phyloP scores from a whole-genome alignment of 331 rosid genomes.

The Malus hybrid region DNA sequence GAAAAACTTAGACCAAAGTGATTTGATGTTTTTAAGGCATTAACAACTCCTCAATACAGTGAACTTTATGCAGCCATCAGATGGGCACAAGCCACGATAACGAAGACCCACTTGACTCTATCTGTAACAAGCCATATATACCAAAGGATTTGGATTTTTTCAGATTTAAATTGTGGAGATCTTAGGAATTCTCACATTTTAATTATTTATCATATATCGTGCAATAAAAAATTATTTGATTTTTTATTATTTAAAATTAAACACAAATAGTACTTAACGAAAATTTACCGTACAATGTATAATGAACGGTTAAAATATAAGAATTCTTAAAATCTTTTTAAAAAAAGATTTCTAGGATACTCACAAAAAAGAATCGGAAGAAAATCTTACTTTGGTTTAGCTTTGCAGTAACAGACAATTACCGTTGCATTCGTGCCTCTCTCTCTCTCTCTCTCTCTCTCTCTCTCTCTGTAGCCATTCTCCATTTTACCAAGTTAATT shows the following conservation, averaged over 20 bases:
- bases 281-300: fast-evolving
- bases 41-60: not conserved
- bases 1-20: no score
- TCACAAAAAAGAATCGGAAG: not conserved
- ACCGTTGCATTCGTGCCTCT: not conserved
- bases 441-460: not conserved
- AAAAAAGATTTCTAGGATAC: no score
- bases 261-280: fast-evolving
- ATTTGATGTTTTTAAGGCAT: no score
- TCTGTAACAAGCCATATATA: not conserved
- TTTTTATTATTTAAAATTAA: no score
- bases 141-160: not conserved
- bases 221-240: fast-evolving
- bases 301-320: fast-evolving
- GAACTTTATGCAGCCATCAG: not conserved
- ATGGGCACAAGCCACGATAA: not conserved
- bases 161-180: fast-evolving
- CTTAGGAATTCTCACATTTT: fast-evolving
- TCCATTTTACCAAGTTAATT: not conserved
- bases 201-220: fast-evolving
- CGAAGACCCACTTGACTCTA: not conserved
- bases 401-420: not conserved
- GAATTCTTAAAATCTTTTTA: fast-evolving
- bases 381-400: not conserved
- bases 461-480: not conserved